Base-by-base conservation (phyloP, 305 asterid species). In the Fraxinus sp. region DNA sequence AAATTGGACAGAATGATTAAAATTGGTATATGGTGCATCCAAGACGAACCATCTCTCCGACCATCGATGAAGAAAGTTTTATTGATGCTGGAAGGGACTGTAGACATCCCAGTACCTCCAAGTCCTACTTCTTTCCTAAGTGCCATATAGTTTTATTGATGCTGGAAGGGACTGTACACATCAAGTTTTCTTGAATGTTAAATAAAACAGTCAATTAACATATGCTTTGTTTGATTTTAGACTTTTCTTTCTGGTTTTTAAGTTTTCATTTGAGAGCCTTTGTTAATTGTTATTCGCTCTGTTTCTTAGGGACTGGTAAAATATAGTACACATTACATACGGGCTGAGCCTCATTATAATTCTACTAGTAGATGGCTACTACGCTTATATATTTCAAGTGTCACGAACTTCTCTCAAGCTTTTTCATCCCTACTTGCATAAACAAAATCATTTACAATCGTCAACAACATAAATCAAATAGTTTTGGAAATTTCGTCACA, bases 21-120 rank as follows among this genome's bases (percentile, higher is more conserved):
- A 75, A 70, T 88, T 35, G 87, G 85, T 26, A 81, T 88, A 24
- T 84, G 89, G 90, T 86, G 86, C 84, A 83, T 83, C 26, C 90
- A 88, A 78, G 85, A 85, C 0, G 83, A 84, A 35, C 86, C 87
- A 36, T 84, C 89, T 6, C 84, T 90, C 14, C 90, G 93, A 33
- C 93, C 95, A 11, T 83, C 91, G 0, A 91, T 90, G 93, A 89
- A 87, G 70, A 86, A 85, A 84, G 92, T 86, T 79, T 9, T 91
- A 33, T 85, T 86, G 4, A 89, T 91, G 92, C 81, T 89, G 39
- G 92, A 91, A 77, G 91, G 93, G 30, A 91, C 92, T 35, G 89
- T 88, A 7, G 91, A 88, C 0, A 86, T 89, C 8, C 92, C 94
- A 2, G 74, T 86, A 30, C 94, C 92, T 24, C 92, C 91, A 9